A percentile compares a stretch with the other conserved stretches of the same genome.
These are phyloP conservation scores for Pyricularia pennisetigena DNA, from an alignment of 2,329 filamentous ascomycete species.

Conservation along the genomic window DNA sequence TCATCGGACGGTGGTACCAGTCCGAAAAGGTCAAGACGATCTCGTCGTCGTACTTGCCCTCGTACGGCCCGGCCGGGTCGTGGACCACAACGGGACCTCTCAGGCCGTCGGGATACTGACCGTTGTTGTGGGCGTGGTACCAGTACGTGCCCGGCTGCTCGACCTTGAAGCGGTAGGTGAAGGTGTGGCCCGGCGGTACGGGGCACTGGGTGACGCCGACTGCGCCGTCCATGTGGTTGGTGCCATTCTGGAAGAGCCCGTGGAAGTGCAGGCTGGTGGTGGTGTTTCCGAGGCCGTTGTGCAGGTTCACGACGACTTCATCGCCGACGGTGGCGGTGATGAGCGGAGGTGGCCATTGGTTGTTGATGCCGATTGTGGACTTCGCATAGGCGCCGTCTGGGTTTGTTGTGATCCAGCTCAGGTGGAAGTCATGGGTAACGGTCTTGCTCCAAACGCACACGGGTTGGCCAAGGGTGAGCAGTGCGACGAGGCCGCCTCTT, in stretches of 20 bases:
- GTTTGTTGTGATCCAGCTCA: conserved; percentile 62
- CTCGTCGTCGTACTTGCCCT: conserved; percentile 50
- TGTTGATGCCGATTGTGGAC: conserved; percentile 68
- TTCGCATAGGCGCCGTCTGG: conserved; percentile 58
- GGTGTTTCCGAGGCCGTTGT: conserved; percentile 52
- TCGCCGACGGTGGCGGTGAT: conserved; percentile 57
- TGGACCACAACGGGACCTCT: conserved; percentile 54
- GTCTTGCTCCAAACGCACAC: conserved; percentile 18
- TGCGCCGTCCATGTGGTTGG: conserved; percentile 62
- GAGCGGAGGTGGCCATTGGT: conserved; percentile 61
- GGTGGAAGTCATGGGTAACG: conserved; percentile 54
- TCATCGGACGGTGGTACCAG: conserved; percentile 57
- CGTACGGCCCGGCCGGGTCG: conserved; percentile 50
- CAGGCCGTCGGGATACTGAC: conserved; percentile 59
- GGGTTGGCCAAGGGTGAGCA: conserved; percentile 4
- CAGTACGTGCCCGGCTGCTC: conserved; percentile 57
- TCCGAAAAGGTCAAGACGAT: conserved; percentile 56
- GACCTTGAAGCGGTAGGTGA: conserved; percentile 63
- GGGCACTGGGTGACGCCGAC: conserved; percentile 56
- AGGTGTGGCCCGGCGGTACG: conserved; percentile 52
- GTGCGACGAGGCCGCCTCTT: background rate
- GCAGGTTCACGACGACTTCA: conserved; percentile 44
- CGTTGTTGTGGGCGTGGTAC: conserved; percentile 63
- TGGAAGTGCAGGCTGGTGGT: conserved; percentile 60
- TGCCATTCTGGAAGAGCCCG: conserved; percentile 59